Conservation (phyloP, 208 protist species). For the Naegleria gruberi region DNA sequence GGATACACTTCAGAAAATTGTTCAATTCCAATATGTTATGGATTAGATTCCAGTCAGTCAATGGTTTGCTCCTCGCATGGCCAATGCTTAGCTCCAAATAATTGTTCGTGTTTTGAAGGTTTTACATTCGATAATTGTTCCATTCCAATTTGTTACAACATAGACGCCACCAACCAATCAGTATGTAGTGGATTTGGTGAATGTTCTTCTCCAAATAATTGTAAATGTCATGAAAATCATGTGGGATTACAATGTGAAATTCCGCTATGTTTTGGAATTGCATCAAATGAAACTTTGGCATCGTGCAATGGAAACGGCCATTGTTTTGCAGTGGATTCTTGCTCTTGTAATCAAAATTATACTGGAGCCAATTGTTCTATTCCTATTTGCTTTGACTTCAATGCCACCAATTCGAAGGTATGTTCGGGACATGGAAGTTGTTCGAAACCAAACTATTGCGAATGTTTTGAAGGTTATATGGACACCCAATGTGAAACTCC, state of each 20-base stretch:
- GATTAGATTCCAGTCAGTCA: not conserved
- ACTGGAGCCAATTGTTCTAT: not conserved
- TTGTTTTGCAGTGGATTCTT: too few relatives aligned
- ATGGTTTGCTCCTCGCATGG: not conserved
- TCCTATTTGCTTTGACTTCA: not conserved
- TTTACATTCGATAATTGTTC: not conserved
- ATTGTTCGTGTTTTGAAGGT: not conserved
- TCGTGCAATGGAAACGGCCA: not conserved
- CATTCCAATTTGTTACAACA: not conserved
- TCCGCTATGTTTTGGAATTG: not conserved
- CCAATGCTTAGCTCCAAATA: not conserved
- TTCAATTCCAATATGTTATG: not conserved
- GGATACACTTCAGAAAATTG: not conserved
- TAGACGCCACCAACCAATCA: not conserved
- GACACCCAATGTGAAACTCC: not conserved
- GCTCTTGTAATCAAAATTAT: not conserved
- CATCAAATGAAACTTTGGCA: too few relatives aligned
- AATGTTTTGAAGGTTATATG: not conserved
- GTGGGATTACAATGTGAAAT: not conserved
- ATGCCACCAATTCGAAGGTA: not conserved
- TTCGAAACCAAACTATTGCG: not conserved
- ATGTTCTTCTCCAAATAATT: not conserved
- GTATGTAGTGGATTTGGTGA: not conserved
- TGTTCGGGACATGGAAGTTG: not conserved
- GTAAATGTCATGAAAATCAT: not conserved